Evolutionary conservation across 345 rosid species (phyloP), one percentile per base, ranked within the genome.

Genomic region (Syzygium oleosum): DNA sequence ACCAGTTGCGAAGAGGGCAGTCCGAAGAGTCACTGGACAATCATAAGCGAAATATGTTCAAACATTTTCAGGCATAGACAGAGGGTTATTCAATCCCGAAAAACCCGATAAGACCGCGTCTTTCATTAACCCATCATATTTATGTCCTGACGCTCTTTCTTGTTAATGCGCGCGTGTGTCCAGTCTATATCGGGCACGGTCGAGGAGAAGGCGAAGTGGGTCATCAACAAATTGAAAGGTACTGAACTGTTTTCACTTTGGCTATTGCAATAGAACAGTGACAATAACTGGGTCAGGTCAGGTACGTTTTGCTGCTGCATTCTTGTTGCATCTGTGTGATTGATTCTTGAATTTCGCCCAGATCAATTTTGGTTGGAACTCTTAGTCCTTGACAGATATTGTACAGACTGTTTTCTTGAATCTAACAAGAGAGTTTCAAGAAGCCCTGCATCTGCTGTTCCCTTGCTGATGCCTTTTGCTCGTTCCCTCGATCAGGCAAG

Each of bases 141-240:
- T 27, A 9, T 46, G 22, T 38, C 34, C 38, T 11, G 52, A n/a
- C 52, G n/a, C 23, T 22, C 43, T 31, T 51, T 17, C 16, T 68
- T 17, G 38, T 25, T 19, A 68, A 3, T 49, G 34, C 34, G 21
- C 34, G 9, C 21, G 49, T 86, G 53, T 87, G 41, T 73, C 7
- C 80, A 90, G 91, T 51, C 87, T 61, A 87, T 91, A 49, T 86
- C 91, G 51, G 87, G 52, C 85, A 85, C 90, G 23, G 89, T 89
- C 16, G 91, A 90, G 78, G 90, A 90, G 87, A 88, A 91, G 87
- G 90, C 91, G 53, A 92, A 87, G 87, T 84, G 90, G 90, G 51
- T 92, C 78, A 27, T 92, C 88, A 89, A 86, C 85, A 92, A 89
- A 87, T 85, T 92, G 1, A 92, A 92, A 91, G 92, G 91, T 90